Evolutionary conservation across 176 grass and related monocot genomes (phyloP).

Genomic region (Pharus latifolius): DNA sequence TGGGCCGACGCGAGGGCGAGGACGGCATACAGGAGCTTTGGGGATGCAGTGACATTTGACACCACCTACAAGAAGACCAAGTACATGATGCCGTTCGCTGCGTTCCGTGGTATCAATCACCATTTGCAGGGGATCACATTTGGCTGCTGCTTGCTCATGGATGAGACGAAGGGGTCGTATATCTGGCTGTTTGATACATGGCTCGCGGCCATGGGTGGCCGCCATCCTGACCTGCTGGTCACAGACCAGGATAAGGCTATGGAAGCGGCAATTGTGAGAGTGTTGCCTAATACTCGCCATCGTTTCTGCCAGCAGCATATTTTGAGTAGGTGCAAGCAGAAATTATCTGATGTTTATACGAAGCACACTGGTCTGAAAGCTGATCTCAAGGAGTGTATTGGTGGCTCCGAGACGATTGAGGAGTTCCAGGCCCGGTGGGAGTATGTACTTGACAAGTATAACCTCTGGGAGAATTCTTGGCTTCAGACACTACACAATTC

Average conservation of each 20-base stretch:
- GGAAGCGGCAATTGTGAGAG: conserved; percentile 45
- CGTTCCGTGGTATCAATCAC: conserved; percentile 49
- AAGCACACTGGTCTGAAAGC: conserved; percentile 36
- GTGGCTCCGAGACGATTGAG: conserved; percentile 17
- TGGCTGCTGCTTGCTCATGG: conserved; percentile 51
- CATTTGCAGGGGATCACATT: conserved; percentile 46
- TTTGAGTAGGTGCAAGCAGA: conserved; percentile 48
- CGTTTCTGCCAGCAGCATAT: conserved; percentile 49
- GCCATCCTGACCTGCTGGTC: conserved; percentile 30
- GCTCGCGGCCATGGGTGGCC: conserved; percentile 40
- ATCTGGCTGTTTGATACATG: conserved; percentile 57
- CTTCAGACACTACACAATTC: conserved; percentile 26
- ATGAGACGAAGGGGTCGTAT: conserved; percentile 55
- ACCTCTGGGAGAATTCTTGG: conserved; percentile 43
- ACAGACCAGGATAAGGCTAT: conserved; percentile 51
- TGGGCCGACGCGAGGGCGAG: conserved; percentile 48
- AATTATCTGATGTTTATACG: conserved; percentile 34
- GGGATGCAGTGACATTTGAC: conserved; percentile 50
- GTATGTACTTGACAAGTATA: conserved; percentile 35
- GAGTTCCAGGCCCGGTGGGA: conserved; percentile 53
- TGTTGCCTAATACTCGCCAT: conserved; percentile 41
- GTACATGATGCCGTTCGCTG: conserved; percentile 59
- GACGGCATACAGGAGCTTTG: conserved; percentile 34
- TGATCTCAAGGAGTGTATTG: conserved; percentile 41
- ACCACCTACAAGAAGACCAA: conserved; percentile 66